Evolutionary conservation across 352 stramenopile species (phyloP).

Genomic region (Phytophthora hybrid): DNA sequence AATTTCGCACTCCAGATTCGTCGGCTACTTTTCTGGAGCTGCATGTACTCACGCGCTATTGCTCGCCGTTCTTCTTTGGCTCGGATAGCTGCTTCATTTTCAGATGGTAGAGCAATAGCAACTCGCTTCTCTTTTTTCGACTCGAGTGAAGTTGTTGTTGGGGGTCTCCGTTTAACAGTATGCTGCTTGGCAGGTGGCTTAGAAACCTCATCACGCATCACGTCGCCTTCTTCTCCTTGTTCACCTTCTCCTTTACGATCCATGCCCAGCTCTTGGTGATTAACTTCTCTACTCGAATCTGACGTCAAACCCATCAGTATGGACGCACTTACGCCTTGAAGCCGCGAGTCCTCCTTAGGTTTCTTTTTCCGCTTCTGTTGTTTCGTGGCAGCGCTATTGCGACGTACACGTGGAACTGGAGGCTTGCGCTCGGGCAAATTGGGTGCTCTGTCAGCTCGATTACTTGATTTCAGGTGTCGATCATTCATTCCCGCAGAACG

Average conservation of each 20-base stretch:
- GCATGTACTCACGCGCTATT: slow-evolving; percentile 72
- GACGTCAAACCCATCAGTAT: slow-evolving; percentile 29
- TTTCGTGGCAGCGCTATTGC: slow-evolving; percentile 9
- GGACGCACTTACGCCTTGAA: slow-evolving; percentile 32
- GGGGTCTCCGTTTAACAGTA: slow-evolving; percentile 23
- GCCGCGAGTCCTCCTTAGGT: slow-evolving; percentile 4
- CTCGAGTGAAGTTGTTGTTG: slow-evolving; percentile 5
- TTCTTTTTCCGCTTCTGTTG: slow-evolving; percentile 23
- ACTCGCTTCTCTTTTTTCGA: slow-evolving; percentile 28
- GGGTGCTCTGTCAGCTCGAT: slow-evolving; percentile 2
- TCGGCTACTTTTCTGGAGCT: slow-evolving; percentile 66
- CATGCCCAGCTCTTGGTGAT: neutral
- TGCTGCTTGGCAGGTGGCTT: neutral
- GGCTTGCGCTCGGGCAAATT: slow-evolving; percentile 54
- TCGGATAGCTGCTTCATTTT: slow-evolving; percentile 15
- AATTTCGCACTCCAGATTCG: slow-evolving; percentile 42
- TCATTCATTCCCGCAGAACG: neutral
- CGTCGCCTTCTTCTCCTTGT: neutral
- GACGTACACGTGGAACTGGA: slow-evolving; percentile 62
- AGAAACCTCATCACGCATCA: neutral
- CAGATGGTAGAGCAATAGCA: neutral
- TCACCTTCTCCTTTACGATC: neutral
- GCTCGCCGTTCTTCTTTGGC: slow-evolving; percentile 58
- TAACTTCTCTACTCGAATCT: neutral
- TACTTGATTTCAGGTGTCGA: neutral